Percentiles rank a stretch among this genome's conserved stretches.
Conservation (phyloP, 305 asterid species). For the Fraxinus baroniana region DNA sequence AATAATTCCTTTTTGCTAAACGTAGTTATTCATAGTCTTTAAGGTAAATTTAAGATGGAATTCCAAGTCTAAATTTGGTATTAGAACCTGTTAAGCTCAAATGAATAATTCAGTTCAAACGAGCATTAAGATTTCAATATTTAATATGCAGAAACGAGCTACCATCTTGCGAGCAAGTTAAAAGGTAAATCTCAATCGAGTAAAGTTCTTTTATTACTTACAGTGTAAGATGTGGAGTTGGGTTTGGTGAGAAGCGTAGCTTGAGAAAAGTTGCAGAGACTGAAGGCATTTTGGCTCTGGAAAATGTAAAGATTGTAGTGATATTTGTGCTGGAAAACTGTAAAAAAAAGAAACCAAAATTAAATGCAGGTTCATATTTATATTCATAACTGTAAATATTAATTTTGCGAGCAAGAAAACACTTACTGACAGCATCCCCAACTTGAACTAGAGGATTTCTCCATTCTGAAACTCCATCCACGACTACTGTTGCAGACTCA, state of each 20-base stretch:
- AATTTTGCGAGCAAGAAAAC: background rate
- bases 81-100: background rate
- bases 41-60: background rate
- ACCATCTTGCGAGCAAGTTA: too few relatives aligned
- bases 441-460: slow-evolving; percentile 64
- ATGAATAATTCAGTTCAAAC: background rate
- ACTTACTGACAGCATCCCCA: slow-evolving; percentile 81
- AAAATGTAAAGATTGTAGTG: slow-evolving; percentile 78
- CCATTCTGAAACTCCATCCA: slow-evolving; percentile 80
- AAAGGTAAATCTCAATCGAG: background rate
- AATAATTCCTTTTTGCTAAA: background rate
- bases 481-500: slow-evolving; percentile 49
- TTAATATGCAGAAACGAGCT: too few relatives aligned
- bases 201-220: slow-evolving; percentile 26
- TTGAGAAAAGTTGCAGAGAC: slow-evolving; percentile 67
- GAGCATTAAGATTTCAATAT: background rate
- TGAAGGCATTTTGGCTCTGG: slow-evolving; percentile 66
- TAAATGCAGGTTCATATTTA: background rate
- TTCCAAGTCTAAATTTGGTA: background rate
- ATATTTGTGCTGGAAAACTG: slow-evolving; percentile 80
- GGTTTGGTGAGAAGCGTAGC: slow-evolving; percentile 76
- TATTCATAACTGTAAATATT: background rate
- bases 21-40: background rate
- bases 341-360: slow-evolving; percentile 5
- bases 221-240: slow-evolving; percentile 64